Evolutionary conservation across 108 stramenopile genomes (phyloP).

Genomic region (Cyclotella baltica): DNA sequence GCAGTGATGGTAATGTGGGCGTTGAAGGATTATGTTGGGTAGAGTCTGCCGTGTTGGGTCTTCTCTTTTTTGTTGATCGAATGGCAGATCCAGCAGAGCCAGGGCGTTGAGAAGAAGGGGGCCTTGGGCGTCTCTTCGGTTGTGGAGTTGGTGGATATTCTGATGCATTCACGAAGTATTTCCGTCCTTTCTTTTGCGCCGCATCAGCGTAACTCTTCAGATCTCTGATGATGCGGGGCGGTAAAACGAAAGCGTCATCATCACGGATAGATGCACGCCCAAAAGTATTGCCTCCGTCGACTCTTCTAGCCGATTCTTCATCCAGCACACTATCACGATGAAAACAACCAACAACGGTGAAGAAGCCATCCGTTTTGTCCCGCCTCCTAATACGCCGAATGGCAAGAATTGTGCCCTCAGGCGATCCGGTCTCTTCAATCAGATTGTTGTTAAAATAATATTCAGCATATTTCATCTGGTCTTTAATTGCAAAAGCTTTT

Average conservation of each 20-base stretch:
- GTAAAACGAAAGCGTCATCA: background rate
- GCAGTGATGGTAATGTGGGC: no score
- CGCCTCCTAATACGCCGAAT: background rate
- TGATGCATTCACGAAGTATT: background rate
- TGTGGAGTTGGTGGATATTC: background rate
- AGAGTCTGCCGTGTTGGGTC: constrained; percentile 6
- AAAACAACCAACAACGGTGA: constrained; percentile 8
- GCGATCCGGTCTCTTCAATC: background rate
- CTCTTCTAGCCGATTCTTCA: background rate
- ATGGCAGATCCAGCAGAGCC: background rate
- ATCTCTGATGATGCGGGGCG: background rate
- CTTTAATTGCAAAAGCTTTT: background rate
- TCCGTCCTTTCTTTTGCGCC: background rate
- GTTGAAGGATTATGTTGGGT: no score
- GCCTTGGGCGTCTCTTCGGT: background rate
- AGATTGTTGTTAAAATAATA: background rate
- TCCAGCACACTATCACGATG: background rate
- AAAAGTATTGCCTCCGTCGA: background rate
- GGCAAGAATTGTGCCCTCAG: background rate
- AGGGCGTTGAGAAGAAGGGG: background rate
- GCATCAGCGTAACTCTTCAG: background rate
- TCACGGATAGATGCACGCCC: background rate
- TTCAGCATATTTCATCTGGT: background rate
- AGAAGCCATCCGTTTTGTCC: background rate
- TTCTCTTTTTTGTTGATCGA: constrained; percentile 8